Percentiles rank a stretch among this genome's conserved stretches.
Conservation (phyloP, 345 rosid genomes). For the Linum trigynum region DNA sequence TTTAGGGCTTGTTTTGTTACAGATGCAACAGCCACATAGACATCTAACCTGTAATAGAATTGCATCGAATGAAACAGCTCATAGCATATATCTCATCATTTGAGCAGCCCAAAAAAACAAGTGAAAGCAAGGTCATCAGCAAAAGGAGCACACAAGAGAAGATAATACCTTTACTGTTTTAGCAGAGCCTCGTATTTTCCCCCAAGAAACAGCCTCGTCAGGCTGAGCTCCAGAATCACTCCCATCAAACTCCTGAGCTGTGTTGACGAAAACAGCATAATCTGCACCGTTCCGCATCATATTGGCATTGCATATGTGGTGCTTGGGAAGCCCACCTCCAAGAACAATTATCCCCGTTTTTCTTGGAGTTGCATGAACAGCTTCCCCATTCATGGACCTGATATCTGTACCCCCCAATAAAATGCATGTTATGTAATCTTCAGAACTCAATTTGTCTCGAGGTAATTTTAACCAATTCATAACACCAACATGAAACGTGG, state of each 20-base stretch:
- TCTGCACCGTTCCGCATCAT: slow-evolving; percentile 96
- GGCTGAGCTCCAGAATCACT: slow-evolving; percentile 96
- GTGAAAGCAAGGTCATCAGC: too few species aligned
- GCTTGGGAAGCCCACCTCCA: slow-evolving; percentile 93
- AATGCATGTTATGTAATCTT: not conserved
- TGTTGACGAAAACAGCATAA: slow-evolving; percentile 82
- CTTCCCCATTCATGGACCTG: slow-evolving; percentile 69
- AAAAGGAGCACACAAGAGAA: too few species aligned
- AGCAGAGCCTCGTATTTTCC: slow-evolving; percentile 76
- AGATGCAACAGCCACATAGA: too few species aligned
- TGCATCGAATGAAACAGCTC: too few species aligned
- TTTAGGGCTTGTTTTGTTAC: too few species aligned
- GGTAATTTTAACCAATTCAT: too few species aligned
- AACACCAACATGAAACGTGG: too few species aligned
- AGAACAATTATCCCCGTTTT: slow-evolving; percentile 84
- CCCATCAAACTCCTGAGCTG: slow-evolving; percentile 93
- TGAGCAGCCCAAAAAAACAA: too few species aligned
- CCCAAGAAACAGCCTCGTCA: slow-evolving; percentile 96
- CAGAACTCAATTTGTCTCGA: not conserved
- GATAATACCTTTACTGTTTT: slow-evolving; percentile 63
- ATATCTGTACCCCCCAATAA: slow-evolving; percentile 40
- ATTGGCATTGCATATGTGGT: slow-evolving; percentile 94
- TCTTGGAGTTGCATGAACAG: slow-evolving; percentile 74
- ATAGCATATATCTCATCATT: not conserved
- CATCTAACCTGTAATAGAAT: too few species aligned